phyloP scores from a whole-genome alignment of 1,284 basidiomycete species.

The Sanguinoderma infundibulare region DNA sequence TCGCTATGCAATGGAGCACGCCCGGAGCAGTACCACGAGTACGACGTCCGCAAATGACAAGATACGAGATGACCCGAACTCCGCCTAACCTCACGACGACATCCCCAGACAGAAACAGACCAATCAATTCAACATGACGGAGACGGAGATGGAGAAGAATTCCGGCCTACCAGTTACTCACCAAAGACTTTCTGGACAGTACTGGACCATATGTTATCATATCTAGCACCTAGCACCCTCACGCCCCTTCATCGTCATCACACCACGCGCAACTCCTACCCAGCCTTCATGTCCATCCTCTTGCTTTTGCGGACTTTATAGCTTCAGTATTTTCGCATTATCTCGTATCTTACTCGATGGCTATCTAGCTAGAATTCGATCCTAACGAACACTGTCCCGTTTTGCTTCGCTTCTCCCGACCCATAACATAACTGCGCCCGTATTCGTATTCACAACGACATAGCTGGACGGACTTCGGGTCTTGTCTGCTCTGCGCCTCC shows the following conservation, averaged over 20 bases:
- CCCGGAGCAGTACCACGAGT: slow-evolving; percentile 13
- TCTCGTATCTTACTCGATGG: slow-evolving; percentile 12
- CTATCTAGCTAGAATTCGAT: slow-evolving; percentile 9
- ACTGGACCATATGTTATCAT: slow-evolving; percentile 29
- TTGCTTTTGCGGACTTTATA: slow-evolving; percentile 9
- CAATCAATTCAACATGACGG: not conserved
- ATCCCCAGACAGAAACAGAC: not conserved
- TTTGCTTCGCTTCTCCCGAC: not conserved
- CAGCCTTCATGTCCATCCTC: not conserved
- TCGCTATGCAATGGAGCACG: not conserved
- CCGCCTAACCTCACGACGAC: not conserved
- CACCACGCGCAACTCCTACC: not conserved
- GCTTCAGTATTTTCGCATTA: slow-evolving; percentile 1
- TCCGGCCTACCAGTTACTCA: slow-evolving; percentile 15
- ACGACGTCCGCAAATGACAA: slow-evolving; percentile 10
- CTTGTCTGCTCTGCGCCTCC: not conserved
- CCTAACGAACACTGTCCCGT: not conserved
- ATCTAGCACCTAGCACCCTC: slow-evolving; percentile 7
- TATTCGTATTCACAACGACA: not conserved
- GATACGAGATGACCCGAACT: slow-evolving; percentile 1
- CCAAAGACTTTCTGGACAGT: slow-evolving; percentile 26
- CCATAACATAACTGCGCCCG: not conserved
- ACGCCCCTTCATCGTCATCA: not conserved
- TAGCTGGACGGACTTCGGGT: not conserved
- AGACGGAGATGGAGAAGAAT: slow-evolving; percentile 12